Evolutionary conservation across 129 eudicot genomes (phyloP), one percentile per base, ranked within the genome.

Genomic region (Chrysanthemum makinoi): DNA sequence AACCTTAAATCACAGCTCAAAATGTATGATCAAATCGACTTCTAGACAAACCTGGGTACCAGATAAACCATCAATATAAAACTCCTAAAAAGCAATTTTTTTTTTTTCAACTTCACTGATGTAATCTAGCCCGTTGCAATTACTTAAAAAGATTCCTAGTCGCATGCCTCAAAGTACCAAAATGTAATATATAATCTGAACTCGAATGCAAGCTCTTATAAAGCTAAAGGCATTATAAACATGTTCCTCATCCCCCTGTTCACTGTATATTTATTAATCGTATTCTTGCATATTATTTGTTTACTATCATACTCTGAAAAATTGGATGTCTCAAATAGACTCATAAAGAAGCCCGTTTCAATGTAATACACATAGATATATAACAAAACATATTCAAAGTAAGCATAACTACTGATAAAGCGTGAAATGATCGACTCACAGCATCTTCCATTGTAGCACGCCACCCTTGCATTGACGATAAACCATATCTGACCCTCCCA

Each of bases 391-490:
- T 17, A 57, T 19, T 15, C 15, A 19, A 57, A 57, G 35, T 4
- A 57, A 20, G 16, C 63, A 58, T 58, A 5, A 16, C 18, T 60
- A 26, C 7, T 63, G 26, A 39, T 39, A 62, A 43, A 15, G 9
- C 14, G 55, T 68, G 43, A 68, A 69, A 52, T 55, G 16, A 26
- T 76, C 53, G 76, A 81, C 96, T 87, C 76, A 87, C 99, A 70
- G 97, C 84, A 84, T 90, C 97, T 86, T 94, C 97, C 99, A 94
- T 94, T 15, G 91, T 77, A 11, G 99, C 90, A 60, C 97, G 96
- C 99, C 99, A 90, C 17, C 97, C 99, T 86, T 94, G 99, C 99
- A 94, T 90, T 11, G 97, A 94, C 4, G 96, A 94, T 72, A 94
- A 72, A 47, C 99, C 97, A 76, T 84, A 94, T 72, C 77, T 83